A percentile compares a stretch with the other conserved stretches of the same genome.
Conservation (phyloP, 176 grass and related monocot species). For the Raddia distichophylla region DNA sequence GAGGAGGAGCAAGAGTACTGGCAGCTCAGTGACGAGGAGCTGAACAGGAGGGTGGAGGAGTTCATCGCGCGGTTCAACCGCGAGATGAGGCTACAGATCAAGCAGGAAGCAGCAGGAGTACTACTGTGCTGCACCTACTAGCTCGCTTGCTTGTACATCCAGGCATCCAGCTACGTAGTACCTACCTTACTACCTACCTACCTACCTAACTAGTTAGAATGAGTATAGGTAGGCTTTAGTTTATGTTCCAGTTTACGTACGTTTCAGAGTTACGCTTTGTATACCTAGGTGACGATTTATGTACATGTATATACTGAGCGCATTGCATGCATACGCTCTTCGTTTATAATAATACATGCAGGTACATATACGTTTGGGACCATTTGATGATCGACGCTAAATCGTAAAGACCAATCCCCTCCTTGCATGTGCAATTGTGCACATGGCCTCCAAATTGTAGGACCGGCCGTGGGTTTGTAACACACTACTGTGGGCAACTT, state of each 20-base stretch:
- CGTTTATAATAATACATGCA: background rate
- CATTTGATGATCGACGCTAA: too few species aligned
- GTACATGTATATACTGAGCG: background rate
- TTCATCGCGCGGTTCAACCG: constrained; percentile 83
- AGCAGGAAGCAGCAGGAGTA: constrained; percentile 41
- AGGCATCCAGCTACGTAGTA: background rate
- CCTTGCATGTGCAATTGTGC: too few species aligned
- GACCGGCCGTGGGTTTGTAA: too few species aligned
- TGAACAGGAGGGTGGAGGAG: constrained; percentile 80
- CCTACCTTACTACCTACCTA: background rate
- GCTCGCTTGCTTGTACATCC: too few species aligned
- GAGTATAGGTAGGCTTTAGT: too few species aligned
- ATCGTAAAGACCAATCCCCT: too few species aligned
- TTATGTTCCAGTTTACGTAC: background rate
- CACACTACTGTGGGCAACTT: too few species aligned
- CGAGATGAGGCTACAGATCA: constrained; percentile 61
- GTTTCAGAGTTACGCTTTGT: background rate
- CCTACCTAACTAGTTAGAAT: background rate
- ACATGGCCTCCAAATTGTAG: too few species aligned
- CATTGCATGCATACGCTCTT: background rate
- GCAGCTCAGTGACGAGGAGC: constrained; percentile 75
- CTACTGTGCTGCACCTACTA: background rate
- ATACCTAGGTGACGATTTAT: background rate
- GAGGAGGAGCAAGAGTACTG: constrained; percentile 57
- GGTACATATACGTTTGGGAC: too few species aligned